Conservation (phyloP, 2,329 filamentous ascomycete genomes). For the Fusarium penzigii region DNA sequence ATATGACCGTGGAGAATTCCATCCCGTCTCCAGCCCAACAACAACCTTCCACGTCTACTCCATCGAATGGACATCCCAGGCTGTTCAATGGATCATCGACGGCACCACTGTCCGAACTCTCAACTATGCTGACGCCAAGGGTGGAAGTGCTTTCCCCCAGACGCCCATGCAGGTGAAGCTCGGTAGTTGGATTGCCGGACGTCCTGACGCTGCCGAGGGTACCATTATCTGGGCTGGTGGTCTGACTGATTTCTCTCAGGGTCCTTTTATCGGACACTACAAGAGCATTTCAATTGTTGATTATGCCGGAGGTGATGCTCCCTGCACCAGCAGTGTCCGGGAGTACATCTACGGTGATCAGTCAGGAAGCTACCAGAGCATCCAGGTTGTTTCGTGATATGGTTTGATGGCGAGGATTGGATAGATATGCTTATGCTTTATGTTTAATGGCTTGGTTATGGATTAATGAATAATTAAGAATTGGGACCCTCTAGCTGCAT, state of each 20-base stretch:
- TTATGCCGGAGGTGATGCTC: slow-evolving; percentile 41
- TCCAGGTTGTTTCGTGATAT: slow-evolving; percentile 33
- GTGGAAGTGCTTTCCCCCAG: slow-evolving; percentile 65
- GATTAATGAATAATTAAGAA: too few relatives aligned
- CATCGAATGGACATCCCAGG: slow-evolving; percentile 66
- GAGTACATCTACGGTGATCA: slow-evolving; percentile 45
- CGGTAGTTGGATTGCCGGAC: slow-evolving; percentile 65
- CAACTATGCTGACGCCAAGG: slow-evolving; percentile 57
- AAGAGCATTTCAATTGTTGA: slow-evolving; percentile 47
- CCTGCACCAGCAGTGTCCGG: slow-evolving; percentile 35
- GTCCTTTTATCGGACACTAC: slow-evolving; percentile 46
- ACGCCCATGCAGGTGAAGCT: slow-evolving; percentile 71
- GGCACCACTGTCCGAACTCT: slow-evolving; percentile 61
- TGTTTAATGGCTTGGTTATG: too few relatives aligned
- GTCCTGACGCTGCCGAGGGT: slow-evolving; percentile 60
- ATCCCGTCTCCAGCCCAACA: slow-evolving; percentile 52
- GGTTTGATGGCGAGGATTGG: too few relatives aligned
- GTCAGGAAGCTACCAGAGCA: slow-evolving; percentile 45
- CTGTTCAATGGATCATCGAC: slow-evolving; percentile 66
- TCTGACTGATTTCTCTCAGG: slow-evolving; percentile 44
- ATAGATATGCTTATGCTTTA: too few relatives aligned
- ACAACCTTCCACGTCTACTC: slow-evolving; percentile 62
- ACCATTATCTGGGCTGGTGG: slow-evolving; percentile 73
- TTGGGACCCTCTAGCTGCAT: too few relatives aligned
- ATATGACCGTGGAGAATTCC: slow-evolving; percentile 63